Evolutionary conservation across 345 rosid genomes (phyloP).

Genomic region (Salix arbutifolia): DNA sequence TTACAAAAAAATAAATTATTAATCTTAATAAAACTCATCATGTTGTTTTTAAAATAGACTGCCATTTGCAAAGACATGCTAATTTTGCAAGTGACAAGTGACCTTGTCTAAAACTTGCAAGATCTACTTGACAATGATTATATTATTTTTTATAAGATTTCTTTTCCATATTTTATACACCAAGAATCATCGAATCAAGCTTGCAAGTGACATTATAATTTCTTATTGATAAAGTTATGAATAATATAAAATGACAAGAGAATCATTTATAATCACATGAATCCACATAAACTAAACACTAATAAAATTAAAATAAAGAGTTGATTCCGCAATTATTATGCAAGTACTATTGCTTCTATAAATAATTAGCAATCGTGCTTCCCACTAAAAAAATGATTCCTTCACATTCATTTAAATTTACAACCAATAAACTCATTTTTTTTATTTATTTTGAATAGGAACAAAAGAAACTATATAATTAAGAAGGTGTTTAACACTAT

Average conservation of each 20-base stretch:
- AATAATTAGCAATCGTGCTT: background rate
- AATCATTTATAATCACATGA: background rate
- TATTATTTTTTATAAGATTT: too few species aligned
- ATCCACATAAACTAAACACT: background rate
- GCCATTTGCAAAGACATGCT: too few species aligned
- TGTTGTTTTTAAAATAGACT: too few species aligned
- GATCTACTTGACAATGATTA: background rate
- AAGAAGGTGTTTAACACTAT: too few species aligned
- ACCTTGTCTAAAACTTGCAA: too few species aligned
- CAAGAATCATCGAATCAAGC: background rate
- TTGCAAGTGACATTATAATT: background rate
- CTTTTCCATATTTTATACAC: too few species aligned
- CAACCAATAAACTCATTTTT: background rate
- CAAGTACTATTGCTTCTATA: background rate
- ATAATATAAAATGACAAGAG: background rate
- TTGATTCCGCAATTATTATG: background rate
- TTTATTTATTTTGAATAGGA: background rate
- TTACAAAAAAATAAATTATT: too few species aligned
- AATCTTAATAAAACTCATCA: too few species aligned
- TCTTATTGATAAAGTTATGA: background rate
- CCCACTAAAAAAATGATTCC: background rate
- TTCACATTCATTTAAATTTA: background rate
- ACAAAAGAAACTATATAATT: background rate
- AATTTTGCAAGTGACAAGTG: too few species aligned
- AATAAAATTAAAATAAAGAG: background rate